Evolutionary conservation across 441 rosid species (phyloP).

Genomic region (Metrosideros polymorpha): DNA sequence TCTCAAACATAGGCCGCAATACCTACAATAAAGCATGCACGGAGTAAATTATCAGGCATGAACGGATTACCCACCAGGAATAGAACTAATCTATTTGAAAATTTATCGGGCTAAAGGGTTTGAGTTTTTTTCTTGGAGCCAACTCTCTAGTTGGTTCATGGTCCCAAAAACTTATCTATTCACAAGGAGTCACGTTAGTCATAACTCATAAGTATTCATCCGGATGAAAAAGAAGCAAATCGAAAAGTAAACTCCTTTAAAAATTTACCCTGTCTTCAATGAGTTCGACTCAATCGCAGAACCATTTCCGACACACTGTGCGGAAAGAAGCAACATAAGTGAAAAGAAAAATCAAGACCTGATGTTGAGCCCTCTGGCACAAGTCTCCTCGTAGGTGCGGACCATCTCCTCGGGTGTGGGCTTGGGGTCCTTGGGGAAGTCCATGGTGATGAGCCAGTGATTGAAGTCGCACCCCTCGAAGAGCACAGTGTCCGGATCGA

Average conservation of each 20-base stretch:
- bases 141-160: too few relatives aligned
- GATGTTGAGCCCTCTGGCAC: conserved; percentile 53
- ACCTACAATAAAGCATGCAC: neutral
- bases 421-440: conserved; percentile 46
- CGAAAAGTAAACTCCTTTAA: neutral
- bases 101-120: neutral
- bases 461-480: conserved; percentile 74
- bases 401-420: conserved; percentile 65
- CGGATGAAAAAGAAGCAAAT: neutral
- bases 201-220: too few relatives aligned
- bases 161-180: neutral
- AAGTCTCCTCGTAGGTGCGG: conserved; percentile 46
- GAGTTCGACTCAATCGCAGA: neutral
- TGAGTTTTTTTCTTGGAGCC: neutral
- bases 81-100: neutral
- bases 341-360: conserved; percentile 16
- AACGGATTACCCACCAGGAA: neutral
- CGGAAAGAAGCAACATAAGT: neutral
- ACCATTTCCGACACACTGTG: neutral
- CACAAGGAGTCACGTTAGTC: neutral
- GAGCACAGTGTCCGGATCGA: conserved; percentile 49
- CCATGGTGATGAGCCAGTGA: conserved; percentile 70
- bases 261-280: neutral
- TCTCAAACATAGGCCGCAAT: neutral
- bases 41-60: neutral